Evolutionary conservation across 352 stramenopile species (phyloP).

Genomic region (Thraustotheca clavata): DNA sequence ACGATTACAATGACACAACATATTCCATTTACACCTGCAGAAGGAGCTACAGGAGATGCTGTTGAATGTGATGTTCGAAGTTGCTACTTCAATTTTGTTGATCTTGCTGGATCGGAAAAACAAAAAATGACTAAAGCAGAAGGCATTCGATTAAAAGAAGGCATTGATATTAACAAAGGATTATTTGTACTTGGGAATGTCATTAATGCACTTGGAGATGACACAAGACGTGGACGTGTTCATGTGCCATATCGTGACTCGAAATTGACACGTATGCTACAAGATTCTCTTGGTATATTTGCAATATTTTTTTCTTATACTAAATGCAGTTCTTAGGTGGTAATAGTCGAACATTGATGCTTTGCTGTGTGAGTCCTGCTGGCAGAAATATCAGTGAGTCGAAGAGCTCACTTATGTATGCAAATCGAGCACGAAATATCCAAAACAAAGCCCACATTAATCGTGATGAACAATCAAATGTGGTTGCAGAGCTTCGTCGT

Average conservation of each 20-base stretch:
- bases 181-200: constrained; percentile 96
- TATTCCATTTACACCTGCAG: constrained; percentile 41
- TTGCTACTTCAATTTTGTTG: constrained; percentile 89
- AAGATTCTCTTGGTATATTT: constrained; percentile 73
- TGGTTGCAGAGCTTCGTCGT: constrained; percentile 62
- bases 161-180: constrained; percentile 98
- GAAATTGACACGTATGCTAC: constrained; percentile 91
- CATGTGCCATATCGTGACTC: constrained; percentile 93
- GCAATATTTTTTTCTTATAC: neutral
- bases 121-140: constrained; percentile 94
- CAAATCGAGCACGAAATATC: constrained; percentile 86
- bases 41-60: constrained; percentile 27
- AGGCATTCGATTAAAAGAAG: constrained; percentile 89
- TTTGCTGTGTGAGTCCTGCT: constrained; percentile 88
- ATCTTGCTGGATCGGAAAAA: constrained; percentile 87
- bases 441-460: constrained; percentile 85
- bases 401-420: constrained; percentile 88
- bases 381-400: constrained; percentile 90
- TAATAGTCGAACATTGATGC: constrained; percentile 88
- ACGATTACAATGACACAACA: constrained; percentile 79
- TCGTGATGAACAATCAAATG: constrained; percentile 61
- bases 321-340: constrained; percentile 41
- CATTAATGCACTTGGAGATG: constrained; percentile 93
- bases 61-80: constrained; percentile 68
- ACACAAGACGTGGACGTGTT: constrained; percentile 83